Percentiles rank a stretch among this genome's conserved stretches.
phyloP scores from a whole-genome alignment of 2,329 filamentous ascomycete genomes.

The Cyclaneusma minus region DNA sequence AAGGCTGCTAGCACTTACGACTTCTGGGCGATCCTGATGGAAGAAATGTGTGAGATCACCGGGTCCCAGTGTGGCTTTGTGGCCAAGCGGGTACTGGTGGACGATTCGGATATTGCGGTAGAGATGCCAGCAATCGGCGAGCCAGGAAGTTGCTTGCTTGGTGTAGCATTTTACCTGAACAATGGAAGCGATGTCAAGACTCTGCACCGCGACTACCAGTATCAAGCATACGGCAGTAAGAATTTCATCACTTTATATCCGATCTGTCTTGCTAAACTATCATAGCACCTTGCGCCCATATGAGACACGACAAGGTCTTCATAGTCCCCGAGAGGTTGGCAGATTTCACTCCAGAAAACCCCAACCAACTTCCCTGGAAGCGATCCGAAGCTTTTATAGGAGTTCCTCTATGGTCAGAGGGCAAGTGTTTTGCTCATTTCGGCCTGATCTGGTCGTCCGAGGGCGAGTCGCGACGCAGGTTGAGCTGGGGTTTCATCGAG shows the following conservation, averaged over 20 bases:
- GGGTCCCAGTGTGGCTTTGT: constrained; percentile 55
- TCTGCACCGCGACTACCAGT: constrained; percentile 44
- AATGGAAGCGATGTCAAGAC: constrained; percentile 36
- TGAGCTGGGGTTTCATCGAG: constrained; percentile 53
- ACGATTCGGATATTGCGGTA: constrained; percentile 39
- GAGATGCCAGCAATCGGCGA: constrained; percentile 46
- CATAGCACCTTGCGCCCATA: constrained; percentile 45
- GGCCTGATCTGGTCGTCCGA: constrained; percentile 56
- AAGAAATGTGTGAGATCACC: constrained; percentile 45
- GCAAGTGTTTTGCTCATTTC: constrained; percentile 53
- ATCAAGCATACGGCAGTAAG: constrained; percentile 37
- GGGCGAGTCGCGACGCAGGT: constrained; percentile 34
- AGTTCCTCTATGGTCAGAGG: constrained; percentile 47
- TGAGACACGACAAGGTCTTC: constrained; percentile 59
- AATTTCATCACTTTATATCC: neutral
- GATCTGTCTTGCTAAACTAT: too few relatives aligned
- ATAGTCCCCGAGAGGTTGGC: constrained; percentile 46
- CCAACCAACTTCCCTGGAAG: constrained; percentile 39
- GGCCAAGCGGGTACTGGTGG: constrained; percentile 43
- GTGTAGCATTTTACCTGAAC: constrained; percentile 50
- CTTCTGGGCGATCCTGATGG: constrained; percentile 50
- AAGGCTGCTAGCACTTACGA: constrained; percentile 34
- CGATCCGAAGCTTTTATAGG: constrained; percentile 51
- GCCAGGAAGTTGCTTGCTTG: constrained; percentile 46
- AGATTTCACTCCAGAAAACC: constrained; percentile 42